Evolutionary conservation across 2,329 filamentous ascomycete genomes (phyloP).

Genomic region (Tolypocladium nubicola): DNA sequence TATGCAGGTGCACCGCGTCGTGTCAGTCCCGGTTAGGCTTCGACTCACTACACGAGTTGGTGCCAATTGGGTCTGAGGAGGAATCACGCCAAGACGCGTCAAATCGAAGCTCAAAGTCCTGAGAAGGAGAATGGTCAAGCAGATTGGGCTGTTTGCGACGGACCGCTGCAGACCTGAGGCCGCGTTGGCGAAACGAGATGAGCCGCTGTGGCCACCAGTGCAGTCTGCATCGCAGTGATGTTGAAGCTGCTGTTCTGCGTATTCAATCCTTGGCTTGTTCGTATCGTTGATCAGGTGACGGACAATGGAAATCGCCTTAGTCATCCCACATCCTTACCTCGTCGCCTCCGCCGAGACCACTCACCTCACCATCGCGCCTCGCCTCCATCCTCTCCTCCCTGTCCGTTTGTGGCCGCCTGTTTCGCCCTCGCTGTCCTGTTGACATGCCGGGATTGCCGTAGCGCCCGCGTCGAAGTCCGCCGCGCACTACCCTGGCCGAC

Average conservation of each 20-base stretch:
- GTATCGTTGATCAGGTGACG: no score
- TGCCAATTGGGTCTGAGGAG: no score
- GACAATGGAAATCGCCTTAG: neutral
- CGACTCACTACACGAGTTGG: no score
- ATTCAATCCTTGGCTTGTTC: no score
- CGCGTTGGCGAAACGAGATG: no score
- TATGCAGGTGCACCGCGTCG: no score
- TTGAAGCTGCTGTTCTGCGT: no score
- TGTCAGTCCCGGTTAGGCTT: no score
- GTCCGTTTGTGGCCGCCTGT: neutral
- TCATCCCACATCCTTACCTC: neutral
- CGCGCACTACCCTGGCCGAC: neutral
- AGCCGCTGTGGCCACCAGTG: no score
- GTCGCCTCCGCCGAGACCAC: no score
- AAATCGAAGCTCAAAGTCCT: neutral
- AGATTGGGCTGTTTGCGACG: neutral
- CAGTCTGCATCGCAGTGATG: no score
- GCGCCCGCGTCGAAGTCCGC: neutral
- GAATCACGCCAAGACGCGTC: neutral
- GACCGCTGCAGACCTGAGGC: no score
- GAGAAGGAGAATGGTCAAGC: neutral
- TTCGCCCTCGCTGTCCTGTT: neutral
- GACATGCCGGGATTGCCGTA: neutral
- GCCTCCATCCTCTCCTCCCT: neutral
- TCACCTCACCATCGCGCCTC: neutral